Conservation (phyloP, 331 rosid species). For the Prunus yedoensis region DNA sequence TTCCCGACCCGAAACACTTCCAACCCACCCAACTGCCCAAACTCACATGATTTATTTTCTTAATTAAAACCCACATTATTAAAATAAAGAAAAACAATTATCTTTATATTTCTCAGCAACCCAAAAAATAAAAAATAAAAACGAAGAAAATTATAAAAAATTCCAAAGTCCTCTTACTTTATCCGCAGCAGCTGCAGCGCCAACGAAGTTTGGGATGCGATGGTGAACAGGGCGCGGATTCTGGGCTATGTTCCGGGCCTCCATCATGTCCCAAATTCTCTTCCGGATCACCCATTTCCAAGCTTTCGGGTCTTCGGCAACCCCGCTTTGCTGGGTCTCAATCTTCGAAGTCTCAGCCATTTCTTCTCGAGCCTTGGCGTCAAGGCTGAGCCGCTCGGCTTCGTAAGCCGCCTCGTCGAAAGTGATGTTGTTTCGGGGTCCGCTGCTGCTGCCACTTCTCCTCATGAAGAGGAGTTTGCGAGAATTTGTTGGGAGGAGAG, state of each 20-base stretch:
- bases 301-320: conserved; percentile 61
- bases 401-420: conserved; percentile 79
- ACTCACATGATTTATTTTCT: conserved; percentile 3
- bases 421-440: conserved; percentile 7
- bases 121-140: not conserved
- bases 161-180: conserved; percentile 41
- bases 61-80: not conserved
- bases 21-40: conserved; percentile 62
- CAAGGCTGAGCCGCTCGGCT: conserved; percentile 68
- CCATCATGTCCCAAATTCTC: conserved; percentile 84
- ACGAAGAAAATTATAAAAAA: too few relatives aligned
- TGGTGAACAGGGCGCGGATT: conserved; percentile 90
- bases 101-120: not conserved
- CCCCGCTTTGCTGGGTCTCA: conserved; percentile 16
- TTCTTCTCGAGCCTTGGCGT: conserved; percentile 60
- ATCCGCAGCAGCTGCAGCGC: conserved; percentile 66
- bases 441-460: conserved; percentile 20
- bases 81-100: not conserved
- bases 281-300: conserved; percentile 95
- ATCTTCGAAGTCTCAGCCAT: conserved; percentile 56
- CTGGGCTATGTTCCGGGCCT: conserved; percentile 56
- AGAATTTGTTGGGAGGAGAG: conserved; percentile 19
- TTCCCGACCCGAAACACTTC: conserved; percentile 55
- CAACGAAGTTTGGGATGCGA: conserved; percentile 87
- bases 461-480: conserved; percentile 27